Conservation (phyloP, 441 rosid genomes). For the Brassica hybrid region DNA sequence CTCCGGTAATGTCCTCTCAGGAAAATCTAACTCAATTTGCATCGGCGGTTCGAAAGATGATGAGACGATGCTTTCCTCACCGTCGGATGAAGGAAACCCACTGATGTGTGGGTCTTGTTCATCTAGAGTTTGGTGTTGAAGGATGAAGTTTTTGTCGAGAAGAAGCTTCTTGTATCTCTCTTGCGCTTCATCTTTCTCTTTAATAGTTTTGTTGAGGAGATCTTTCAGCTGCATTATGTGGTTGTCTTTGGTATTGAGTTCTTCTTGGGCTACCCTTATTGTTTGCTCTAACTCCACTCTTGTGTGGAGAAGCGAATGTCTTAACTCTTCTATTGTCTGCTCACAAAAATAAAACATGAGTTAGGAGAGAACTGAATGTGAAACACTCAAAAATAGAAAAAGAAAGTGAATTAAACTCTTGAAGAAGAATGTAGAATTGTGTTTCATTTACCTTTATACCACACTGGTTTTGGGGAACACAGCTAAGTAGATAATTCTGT, state of each 20-base stretch:
- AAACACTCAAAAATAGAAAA: not conserved
- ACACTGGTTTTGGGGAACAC: slow-evolving; percentile 62
- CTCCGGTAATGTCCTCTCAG: slow-evolving; percentile 47
- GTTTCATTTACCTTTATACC: slow-evolving; percentile 64
- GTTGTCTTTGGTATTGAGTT: slow-evolving; percentile 59
- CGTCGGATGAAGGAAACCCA: slow-evolving; percentile 72
- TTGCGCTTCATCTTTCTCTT: slow-evolving; percentile 63
- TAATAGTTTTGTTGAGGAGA: slow-evolving; percentile 50
- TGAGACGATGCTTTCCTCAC: slow-evolving; percentile 94
- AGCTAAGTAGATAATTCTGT: slow-evolving; percentile 54
- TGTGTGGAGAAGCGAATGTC: slow-evolving; percentile 53
- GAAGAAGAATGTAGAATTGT: slow-evolving; percentile 8
- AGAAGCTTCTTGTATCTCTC: slow-evolving; percentile 55
- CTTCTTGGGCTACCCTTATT: slow-evolving; percentile 56
- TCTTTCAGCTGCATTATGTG: slow-evolving; percentile 53
- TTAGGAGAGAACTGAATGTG: not conserved
- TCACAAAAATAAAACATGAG: slow-evolving; percentile 1
- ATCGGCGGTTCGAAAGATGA: slow-evolving; percentile 63
- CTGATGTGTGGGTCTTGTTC: slow-evolving; percentile 47
- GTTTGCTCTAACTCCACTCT: slow-evolving; percentile 69
- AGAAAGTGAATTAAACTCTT: not conserved
- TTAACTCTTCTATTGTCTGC: slow-evolving; percentile 74
- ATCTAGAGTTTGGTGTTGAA: slow-evolving; percentile 53
- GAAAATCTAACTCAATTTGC: slow-evolving; percentile 34
- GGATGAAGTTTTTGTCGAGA: slow-evolving; percentile 47